Evolutionary conservation across 139 green algal species (phyloP).

Genomic region (Zygnema cylindricum): DNA sequence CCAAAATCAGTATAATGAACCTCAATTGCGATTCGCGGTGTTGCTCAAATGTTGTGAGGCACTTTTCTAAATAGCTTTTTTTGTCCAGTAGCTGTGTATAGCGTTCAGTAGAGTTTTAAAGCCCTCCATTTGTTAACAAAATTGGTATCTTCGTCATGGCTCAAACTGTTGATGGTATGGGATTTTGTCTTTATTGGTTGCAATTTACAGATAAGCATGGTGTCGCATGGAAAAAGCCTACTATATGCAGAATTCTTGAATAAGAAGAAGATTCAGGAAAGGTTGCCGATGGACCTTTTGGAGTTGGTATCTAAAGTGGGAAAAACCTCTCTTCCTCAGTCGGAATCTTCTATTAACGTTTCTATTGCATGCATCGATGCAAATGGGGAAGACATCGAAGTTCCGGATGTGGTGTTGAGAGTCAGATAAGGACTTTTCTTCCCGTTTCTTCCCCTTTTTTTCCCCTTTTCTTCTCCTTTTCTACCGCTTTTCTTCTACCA

Average conservation of each 20-base stretch:
- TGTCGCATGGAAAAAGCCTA: conserved; percentile 65
- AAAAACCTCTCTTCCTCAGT: conserved; percentile 18
- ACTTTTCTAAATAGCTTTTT: too few species aligned
- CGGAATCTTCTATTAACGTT: conserved; percentile 8
- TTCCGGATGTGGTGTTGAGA: conserved; percentile 44
- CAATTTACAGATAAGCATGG: conserved; percentile 50
- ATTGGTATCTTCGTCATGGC: too few species aligned
- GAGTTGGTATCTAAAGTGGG: conserved; percentile 46
- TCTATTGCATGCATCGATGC: conserved; percentile 55
- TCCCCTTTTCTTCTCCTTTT: background rate
- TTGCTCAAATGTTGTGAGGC: too few species aligned
- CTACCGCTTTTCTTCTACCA: background rate
- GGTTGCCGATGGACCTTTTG: conserved; percentile 34
- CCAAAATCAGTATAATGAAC: too few species aligned
- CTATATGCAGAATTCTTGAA: conserved; percentile 63
- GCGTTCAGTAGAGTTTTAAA: too few species aligned
- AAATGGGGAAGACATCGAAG: conserved; percentile 53
- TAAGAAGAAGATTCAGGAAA: conserved; percentile 64
- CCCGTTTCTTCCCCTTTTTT: background rate
- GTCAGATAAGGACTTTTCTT: background rate
- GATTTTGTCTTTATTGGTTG: too few species aligned
- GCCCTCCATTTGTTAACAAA: too few species aligned
- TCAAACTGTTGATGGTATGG: too few species aligned
- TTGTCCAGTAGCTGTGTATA: too few species aligned
- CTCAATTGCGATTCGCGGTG: too few species aligned